phyloP scores from a whole-genome alignment of 208 protist species.

The Vickermania spadyakhi region DNA sequence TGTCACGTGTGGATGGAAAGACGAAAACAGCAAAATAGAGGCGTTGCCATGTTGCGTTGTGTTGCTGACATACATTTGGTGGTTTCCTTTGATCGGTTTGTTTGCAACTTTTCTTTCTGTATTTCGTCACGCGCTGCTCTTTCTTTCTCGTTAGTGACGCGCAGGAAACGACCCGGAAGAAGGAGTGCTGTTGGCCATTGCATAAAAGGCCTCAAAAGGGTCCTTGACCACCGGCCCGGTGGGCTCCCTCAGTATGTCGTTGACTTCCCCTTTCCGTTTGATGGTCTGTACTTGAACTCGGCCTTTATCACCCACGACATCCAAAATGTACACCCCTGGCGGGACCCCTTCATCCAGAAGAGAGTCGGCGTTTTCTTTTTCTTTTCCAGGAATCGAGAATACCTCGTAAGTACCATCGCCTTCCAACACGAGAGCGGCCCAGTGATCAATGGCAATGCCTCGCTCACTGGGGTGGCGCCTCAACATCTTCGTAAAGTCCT shows the following conservation, averaged over 20 bases:
- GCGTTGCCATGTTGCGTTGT: too few species aligned
- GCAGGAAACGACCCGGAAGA: constrained; percentile 37
- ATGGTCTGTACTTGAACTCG: constrained; percentile 15
- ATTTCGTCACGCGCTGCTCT: too few species aligned
- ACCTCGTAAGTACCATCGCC: constrained; percentile 71
- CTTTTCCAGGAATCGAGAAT: constrained; percentile 43
- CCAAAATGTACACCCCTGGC: constrained; percentile 49
- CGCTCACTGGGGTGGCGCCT: constrained; percentile 81
- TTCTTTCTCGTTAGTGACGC: too few species aligned
- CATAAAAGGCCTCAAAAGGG: constrained; percentile 76
- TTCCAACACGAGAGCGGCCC: constrained; percentile 58
- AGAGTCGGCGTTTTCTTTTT: constrained; percentile 5
- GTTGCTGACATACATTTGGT: too few species aligned
- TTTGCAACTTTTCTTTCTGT: too few species aligned
- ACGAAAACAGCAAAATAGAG: too few species aligned
- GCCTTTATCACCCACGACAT: constrained; percentile 41
- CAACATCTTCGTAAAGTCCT: constrained; percentile 82
- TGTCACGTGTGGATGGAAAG: too few species aligned
- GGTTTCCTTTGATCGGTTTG: too few species aligned
- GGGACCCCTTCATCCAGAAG: neutral
- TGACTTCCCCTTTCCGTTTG: constrained; percentile 20
- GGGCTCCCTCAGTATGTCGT: constrained; percentile 40
- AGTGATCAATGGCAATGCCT: constrained; percentile 82
- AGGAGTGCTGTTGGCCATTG: constrained; percentile 75
- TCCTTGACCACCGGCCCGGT: constrained; percentile 52